Evolutionary conservation across 1,139 yeast species (phyloP).

Genomic region (Pichia sp.): DNA sequence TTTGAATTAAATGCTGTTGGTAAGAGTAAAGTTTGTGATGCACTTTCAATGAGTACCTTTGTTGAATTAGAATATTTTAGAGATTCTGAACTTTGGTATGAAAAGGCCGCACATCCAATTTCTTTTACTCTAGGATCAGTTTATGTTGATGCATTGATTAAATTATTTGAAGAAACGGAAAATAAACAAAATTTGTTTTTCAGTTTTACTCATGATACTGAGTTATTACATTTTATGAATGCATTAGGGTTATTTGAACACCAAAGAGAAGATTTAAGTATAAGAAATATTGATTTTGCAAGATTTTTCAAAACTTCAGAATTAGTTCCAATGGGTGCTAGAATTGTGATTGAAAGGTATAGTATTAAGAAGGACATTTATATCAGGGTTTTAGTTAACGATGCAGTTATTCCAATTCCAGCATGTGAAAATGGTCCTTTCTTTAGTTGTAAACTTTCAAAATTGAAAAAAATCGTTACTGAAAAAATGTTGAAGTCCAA

Average conservation of each 20-base stretch:
- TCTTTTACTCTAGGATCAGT: constrained; percentile 43
- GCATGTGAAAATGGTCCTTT: constrained; percentile 43
- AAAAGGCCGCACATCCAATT: constrained; percentile 46
- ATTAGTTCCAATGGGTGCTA: constrained; percentile 52
- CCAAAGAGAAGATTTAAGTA: constrained; percentile 33
- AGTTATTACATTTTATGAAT: constrained; percentile 39
- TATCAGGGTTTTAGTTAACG: constrained; percentile 48
- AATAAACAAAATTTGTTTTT: constrained; percentile 19
- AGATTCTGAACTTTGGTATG: constrained; percentile 42
- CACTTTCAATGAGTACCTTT: constrained; percentile 48
- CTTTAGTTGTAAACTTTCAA: constrained; percentile 37
- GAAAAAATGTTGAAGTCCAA: constrained; percentile 31
- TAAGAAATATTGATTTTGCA: constrained; percentile 35
- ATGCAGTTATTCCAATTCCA: constrained; percentile 48
- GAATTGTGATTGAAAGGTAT: constrained; percentile 45
- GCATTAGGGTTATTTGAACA: constrained; percentile 38
- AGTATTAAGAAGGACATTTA: constrained; percentile 27
- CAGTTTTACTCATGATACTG: constrained; percentile 50
- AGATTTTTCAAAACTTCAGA: constrained; percentile 43
- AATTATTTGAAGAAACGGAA: constrained; percentile 36
- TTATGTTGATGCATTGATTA: constrained; percentile 43
- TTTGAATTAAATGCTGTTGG: constrained; percentile 50
- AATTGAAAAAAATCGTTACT: constrained; percentile 31
- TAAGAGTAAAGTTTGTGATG: constrained; percentile 42
- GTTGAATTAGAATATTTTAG: constrained; percentile 39